phyloP scores from a whole-genome alignment of 768 basidiomycete species.

The Rhizopogon rudus region DNA sequence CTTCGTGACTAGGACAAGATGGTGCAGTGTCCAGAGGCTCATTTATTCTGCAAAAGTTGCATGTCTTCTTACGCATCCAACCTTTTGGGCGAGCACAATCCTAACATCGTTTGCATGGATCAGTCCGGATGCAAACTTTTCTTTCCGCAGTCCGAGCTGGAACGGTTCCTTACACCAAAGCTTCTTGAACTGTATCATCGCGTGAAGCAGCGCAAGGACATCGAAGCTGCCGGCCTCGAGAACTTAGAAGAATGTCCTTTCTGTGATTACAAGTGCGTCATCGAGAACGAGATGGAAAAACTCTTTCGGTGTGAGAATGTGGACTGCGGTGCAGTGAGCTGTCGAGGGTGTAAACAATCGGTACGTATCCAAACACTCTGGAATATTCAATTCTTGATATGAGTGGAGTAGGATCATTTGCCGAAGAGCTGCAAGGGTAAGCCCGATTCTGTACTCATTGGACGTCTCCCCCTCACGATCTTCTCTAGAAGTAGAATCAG shows the following conservation, averaged over 20 bases:
- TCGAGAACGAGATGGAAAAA: conserved; percentile 63
- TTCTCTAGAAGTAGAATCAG: conserved; percentile 63
- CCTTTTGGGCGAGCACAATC: conserved; percentile 58
- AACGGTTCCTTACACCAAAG: conserved; percentile 60
- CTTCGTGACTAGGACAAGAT: conserved; percentile 56
- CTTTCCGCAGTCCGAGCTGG: conserved; percentile 68
- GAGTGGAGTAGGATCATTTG: conserved; percentile 57
- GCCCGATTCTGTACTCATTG: neutral
- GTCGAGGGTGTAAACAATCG: conserved; percentile 71
- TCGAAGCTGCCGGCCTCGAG: conserved; percentile 73
- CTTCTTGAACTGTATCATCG: conserved; percentile 67
- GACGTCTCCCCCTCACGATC: conserved; percentile 3
- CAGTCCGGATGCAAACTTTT: conserved; percentile 62
- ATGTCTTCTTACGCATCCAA: conserved; percentile 64
- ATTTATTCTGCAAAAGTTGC: conserved; percentile 80
- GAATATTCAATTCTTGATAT: neutral
- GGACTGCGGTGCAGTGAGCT: conserved; percentile 73
- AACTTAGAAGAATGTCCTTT: conserved; percentile 87
- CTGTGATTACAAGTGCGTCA: conserved; percentile 83
- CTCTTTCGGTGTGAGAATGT: conserved; percentile 52
- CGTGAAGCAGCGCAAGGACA: conserved; percentile 72
- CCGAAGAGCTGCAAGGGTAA: conserved; percentile 77
- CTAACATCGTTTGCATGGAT: conserved; percentile 77
- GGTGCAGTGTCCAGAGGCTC: conserved; percentile 86
- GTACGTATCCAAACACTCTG: conserved; percentile 33